Percentiles rank a stretch among this genome's conserved stretches.
These are phyloP conservation scores for Xerocomellus chrysenteron DNA, from an alignment of 768 basidiomycete species.

Conservation along the genomic window DNA sequence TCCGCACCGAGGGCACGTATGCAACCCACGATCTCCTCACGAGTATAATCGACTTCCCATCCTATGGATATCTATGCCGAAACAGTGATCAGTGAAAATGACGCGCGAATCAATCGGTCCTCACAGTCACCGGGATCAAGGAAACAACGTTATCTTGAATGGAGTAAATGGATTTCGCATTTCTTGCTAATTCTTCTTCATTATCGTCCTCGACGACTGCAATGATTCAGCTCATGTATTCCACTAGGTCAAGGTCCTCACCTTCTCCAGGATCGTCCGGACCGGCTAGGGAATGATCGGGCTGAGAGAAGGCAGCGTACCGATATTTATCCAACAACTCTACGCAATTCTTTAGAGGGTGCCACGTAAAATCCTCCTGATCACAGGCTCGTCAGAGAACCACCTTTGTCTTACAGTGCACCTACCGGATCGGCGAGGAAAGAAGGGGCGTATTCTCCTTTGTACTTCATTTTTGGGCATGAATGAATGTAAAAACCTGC, in stretches of 20 bases:
- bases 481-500: slow-evolving; percentile 91
- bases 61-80: slow-evolving; percentile 19
- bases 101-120: background rate
- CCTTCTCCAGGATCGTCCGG: slow-evolving; percentile 30
- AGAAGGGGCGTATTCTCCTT: slow-evolving; percentile 89
- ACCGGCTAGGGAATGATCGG: slow-evolving; percentile 49
- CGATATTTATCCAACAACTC: slow-evolving; percentile 62
- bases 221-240: slow-evolving; percentile 11
- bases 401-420: background rate
- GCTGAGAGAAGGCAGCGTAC: slow-evolving; percentile 69
- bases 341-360: slow-evolving; percentile 59
- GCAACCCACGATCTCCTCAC: slow-evolving; percentile 41
- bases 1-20: slow-evolving; percentile 45
- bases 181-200: slow-evolving; percentile 21
- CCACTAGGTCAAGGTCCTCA: slow-evolving; percentile 6
- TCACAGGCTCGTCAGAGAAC: slow-evolving; percentile 2
- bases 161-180: slow-evolving; percentile 24
- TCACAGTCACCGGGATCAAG: slow-evolving; percentile 28
- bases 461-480: slow-evolving; percentile 95
- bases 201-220: slow-evolving; percentile 11
- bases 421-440: slow-evolving; percentile 83
- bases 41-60: slow-evolving; percentile 32
- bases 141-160: slow-evolving; percentile 20
- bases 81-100: slow-evolving; percentile 3
- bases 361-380: slow-evolving; percentile 80